A percentile compares a stretch with the other conserved stretches of the same genome.
These are phyloP conservation scores for Yamadazyma insecticola DNA, from an alignment of 805 yeast species.

Conservation along the genomic window DNA sequence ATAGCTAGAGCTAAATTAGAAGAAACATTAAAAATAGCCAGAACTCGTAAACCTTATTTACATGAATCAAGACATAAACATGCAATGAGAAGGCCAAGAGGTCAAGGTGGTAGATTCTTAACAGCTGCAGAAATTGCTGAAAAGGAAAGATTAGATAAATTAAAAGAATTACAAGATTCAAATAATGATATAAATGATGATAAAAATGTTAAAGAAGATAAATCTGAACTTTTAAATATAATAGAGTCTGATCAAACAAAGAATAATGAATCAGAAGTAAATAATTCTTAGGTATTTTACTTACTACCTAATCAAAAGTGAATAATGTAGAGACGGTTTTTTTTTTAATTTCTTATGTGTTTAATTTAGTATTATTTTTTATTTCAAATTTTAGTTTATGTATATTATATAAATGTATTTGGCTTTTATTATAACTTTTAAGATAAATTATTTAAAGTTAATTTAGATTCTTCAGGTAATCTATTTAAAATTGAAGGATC, in stretches of 20 bases:
- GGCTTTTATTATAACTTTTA: no score
- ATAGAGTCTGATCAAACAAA: no score
- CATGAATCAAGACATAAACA: constrained; percentile 98
- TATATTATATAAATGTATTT: no score
- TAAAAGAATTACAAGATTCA: constrained; percentile 30
- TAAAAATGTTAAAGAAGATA: constrained; percentile 4
- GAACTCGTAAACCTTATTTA: constrained; percentile 88
- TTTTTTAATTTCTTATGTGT: no score
- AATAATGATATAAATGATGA: no score
- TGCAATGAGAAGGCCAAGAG: constrained; percentile 98
- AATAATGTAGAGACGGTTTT: no score
- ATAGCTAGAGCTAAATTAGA: constrained; percentile 91
- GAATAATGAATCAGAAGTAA: no score
- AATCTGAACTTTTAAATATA: no score
- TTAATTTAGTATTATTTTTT: no score
- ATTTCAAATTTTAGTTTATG: no score
- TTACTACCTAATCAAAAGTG: no score
- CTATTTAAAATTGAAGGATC: constrained; percentile 21
- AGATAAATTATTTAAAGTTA: constrained; percentile 2
- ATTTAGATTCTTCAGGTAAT: constrained; percentile 17
- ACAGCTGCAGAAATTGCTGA: constrained; percentile 75
- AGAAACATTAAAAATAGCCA: constrained; percentile 78
- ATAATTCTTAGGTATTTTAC: no score
- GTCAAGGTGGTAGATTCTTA: constrained; percentile 95
- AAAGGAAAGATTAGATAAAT: constrained; percentile 36